Evolutionary conservation across 306 rosid species (phyloP), one percentile per base, ranked within the genome.

Genomic region (Quercus berberidifolia): DNA sequence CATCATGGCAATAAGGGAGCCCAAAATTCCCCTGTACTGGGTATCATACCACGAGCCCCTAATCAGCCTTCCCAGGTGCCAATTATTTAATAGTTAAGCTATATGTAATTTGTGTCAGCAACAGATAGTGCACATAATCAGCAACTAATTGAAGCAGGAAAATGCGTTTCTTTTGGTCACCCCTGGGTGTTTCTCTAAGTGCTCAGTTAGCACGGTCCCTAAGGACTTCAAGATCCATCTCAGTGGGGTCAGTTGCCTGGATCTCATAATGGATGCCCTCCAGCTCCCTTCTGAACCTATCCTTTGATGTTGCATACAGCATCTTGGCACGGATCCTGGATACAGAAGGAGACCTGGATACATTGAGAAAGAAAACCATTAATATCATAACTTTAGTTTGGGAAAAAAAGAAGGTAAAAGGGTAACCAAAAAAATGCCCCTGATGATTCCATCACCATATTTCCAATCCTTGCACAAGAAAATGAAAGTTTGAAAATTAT

Each of bases 231-330:
- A 91, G 91, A 78, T 93, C 93, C 94, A 90, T 93, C 91, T 93
- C 97, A 0, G 90, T 86, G 26, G 89, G 89, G 85, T 90, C 97
- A 41, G 97, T 91, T 71, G 97, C 95, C 87, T 93, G 95, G 68
- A 93, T 93, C 87, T 90, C 98, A 75, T 91, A 93, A 82, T 91
- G 97, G 82, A 90, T 80, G 30, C 97, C 98, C 49, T 92, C 88
- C 76, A 89, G 85, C 83, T 90, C 91, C 83, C 96, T 86, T 78
- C 92, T 86, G 84, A 94, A 89, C 87, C 90, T 89, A 86, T 89
- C 89, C 79, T 90, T 94, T 54, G 97, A 89, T 65, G 97, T 90
- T 76, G 97, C 95, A 69, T 93, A 90, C 13, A 93, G 89, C 97
- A 93, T 90, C 87, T 93, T 93, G 2, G 98, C 87, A 10, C 97